Conservation (phyloP, 495 filamentous ascomycete species). For the Hypoxylon trugodes region DNA sequence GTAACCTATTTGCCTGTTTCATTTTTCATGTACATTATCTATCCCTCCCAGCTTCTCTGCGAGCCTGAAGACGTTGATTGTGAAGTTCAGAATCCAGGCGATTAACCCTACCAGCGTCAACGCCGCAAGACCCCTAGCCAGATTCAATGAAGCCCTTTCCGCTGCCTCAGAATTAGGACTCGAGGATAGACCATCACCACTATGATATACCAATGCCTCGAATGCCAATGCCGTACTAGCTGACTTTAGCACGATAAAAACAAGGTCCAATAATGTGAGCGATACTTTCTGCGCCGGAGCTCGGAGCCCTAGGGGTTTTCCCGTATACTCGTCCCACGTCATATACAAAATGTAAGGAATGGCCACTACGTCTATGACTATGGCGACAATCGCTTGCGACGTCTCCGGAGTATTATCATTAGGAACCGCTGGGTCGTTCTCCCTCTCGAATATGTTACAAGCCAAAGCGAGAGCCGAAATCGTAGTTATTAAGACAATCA, state of each 20-base stretch:
- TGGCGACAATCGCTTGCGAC: constrained; percentile 85
- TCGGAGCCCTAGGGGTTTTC: constrained; percentile 89
- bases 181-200: constrained; percentile 40
- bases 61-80: constrained; percentile 85
- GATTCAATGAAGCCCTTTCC: constrained; percentile 63
- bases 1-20: constrained; percentile 24
- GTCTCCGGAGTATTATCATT: constrained; percentile 58
- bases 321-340: constrained; percentile 94
- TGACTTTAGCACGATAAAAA: constrained; percentile 96
- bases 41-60: constrained; percentile 73
- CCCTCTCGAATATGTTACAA: constrained; percentile 73
- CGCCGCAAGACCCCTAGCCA: constrained; percentile 79
- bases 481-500: constrained; percentile 84
- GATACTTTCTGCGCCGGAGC: constrained; percentile 83
- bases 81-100: constrained; percentile 90
- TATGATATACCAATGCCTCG: constrained; percentile 76
- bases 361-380: constrained; percentile 88
- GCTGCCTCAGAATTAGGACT: constrained; percentile 1
- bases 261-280: constrained; percentile 86
- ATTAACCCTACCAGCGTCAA: constrained; percentile 85
- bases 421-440: constrained; percentile 47
- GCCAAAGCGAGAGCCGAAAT: constrained; percentile 83
- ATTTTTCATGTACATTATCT: constrained; percentile 53
- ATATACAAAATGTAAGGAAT: constrained; percentile 91
- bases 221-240: constrained; percentile 92